These are phyloP conservation scores for Lizonia empirigonia DNA, from an alignment of 2,329 filamentous ascomycete species.

Conservation along the genomic window DNA sequence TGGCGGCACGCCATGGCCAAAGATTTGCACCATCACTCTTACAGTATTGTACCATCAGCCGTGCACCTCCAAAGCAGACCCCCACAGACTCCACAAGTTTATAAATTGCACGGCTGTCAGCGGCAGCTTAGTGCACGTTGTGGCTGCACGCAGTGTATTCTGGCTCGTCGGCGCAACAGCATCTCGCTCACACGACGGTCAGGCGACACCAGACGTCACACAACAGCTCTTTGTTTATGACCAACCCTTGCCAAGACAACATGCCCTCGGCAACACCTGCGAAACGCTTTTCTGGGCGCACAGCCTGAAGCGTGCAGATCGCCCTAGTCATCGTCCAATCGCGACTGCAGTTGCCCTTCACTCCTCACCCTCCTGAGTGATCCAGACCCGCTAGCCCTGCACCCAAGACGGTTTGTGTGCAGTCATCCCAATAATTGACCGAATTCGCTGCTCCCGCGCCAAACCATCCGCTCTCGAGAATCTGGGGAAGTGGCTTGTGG, in stretches of 20 bases:
- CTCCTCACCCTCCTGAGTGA: conserved; percentile 2
- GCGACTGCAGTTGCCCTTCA: conserved; percentile 2
- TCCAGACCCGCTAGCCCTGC: conserved; percentile 11
- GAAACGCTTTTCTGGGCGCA: conserved; percentile 7
- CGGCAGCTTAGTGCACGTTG: conserved; percentile 11
- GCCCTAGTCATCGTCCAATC: conserved; percentile 9
- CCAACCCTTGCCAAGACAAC: conserved; percentile 3
- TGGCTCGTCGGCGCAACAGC: not conserved
- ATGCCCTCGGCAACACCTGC: conserved; percentile 12
- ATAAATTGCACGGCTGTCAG: conserved; percentile 5
- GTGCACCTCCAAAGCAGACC: not conserved
- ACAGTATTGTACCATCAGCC: conserved; percentile 6
- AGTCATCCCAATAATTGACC: not conserved
- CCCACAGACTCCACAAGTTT: not conserved
- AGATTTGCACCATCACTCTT: conserved; percentile 5
- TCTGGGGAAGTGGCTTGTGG: conserved; percentile 19
- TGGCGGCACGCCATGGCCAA: conserved; percentile 2
- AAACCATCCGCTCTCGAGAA: conserved; percentile 7
- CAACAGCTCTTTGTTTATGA: conserved; percentile 14
- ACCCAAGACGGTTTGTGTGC: conserved; percentile 8
- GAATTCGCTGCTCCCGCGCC: conserved; percentile 10
- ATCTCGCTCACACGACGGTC: conserved; percentile 13
- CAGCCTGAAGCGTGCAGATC: conserved; percentile 10
- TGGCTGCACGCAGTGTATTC: conserved; percentile 4
- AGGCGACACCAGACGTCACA: conserved; percentile 16